A percentile compares a stretch with the other conserved stretches of the same genome.
These are phyloP conservation scores for Coniferiporia sulphurascens DNA, from an alignment of 1,284 basidiomycete genomes.

Conservation along the genomic window DNA sequence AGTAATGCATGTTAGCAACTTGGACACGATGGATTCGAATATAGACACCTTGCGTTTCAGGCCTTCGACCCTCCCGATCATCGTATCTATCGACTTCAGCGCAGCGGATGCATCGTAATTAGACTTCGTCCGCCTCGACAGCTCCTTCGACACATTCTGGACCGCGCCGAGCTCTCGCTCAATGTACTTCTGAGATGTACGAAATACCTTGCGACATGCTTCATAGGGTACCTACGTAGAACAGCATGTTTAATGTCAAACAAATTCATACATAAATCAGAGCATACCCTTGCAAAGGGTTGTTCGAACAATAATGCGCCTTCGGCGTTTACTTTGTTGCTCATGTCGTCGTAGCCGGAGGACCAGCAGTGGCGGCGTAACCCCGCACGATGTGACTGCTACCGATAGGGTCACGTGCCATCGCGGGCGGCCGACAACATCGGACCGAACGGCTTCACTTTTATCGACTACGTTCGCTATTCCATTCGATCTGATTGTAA, in stretches of 20 bases:
- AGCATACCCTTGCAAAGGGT: constrained; percentile 70
- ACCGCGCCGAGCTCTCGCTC: constrained; percentile 71
- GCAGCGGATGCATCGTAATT: constrained; percentile 46
- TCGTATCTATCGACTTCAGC: constrained; percentile 59
- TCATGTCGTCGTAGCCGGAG: constrained; percentile 33
- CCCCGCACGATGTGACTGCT: neutral
- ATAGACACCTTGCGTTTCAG: constrained; percentile 74
- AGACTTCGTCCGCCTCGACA: constrained; percentile 41
- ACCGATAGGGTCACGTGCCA: neutral
- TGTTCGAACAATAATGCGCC: constrained; percentile 86
- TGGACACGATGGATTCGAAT: neutral
- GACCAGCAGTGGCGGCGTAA: too few relatives aligned
- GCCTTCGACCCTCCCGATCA: constrained; percentile 70
- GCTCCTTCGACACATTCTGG: constrained; percentile 50
- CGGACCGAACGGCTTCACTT: neutral
- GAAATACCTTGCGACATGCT: constrained; percentile 79
- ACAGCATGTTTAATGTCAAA: constrained; percentile 19
- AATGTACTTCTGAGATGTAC: constrained; percentile 71
- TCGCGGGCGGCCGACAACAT: neutral
- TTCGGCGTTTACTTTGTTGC: constrained; percentile 58
- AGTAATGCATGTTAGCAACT: neutral
- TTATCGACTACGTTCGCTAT: neutral
- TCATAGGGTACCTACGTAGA: constrained; percentile 73
- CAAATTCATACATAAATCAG: constrained; percentile 12
- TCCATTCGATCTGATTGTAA: neutral